phyloP scores from a whole-genome alignment of 768 basidiomycete species.

The Psilocybe cyanescens region DNA sequence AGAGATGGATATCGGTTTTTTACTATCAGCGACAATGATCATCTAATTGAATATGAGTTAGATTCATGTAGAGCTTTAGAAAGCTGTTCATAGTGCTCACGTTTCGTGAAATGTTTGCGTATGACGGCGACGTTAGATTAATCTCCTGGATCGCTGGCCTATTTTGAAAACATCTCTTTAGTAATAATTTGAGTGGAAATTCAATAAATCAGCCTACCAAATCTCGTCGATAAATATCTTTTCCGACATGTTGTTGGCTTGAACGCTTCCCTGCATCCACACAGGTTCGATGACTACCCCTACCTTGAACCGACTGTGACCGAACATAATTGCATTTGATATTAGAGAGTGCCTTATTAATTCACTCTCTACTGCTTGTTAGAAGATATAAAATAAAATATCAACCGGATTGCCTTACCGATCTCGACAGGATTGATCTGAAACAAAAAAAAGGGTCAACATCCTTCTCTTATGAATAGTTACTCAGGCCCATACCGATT shows the following conservation, averaged over 20 bases:
- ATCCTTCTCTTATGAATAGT: neutral
- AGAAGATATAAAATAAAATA: neutral
- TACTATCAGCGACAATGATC: neutral
- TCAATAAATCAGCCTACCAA: no score
- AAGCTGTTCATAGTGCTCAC: neutral
- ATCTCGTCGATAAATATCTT: no score
- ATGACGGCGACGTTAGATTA: neutral
- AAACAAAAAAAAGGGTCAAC: neutral
- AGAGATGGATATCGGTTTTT: constrained; percentile 2
- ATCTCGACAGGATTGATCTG: constrained; percentile 4
- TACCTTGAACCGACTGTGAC: neutral
- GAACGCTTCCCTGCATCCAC: no score
- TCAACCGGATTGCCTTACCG: neutral
- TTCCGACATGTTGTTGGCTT: no score
- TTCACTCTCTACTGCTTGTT: constrained; percentile 5
- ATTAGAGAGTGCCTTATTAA: constrained; percentile 2
- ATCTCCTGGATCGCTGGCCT: neutral
- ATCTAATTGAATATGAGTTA: neutral
- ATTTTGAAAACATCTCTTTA: neutral
- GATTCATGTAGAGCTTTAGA: no score
- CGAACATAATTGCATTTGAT: constrained; percentile 8
- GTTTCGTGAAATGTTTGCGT: neutral
- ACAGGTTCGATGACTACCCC: constrained; percentile 1
- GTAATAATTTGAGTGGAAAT: no score
- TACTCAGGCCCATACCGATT: neutral